A percentile compares a stretch with the other conserved stretches of the same genome.
Conservation (phyloP, 2,329 filamentous ascomycete species). For the Penicillium sp. region DNA sequence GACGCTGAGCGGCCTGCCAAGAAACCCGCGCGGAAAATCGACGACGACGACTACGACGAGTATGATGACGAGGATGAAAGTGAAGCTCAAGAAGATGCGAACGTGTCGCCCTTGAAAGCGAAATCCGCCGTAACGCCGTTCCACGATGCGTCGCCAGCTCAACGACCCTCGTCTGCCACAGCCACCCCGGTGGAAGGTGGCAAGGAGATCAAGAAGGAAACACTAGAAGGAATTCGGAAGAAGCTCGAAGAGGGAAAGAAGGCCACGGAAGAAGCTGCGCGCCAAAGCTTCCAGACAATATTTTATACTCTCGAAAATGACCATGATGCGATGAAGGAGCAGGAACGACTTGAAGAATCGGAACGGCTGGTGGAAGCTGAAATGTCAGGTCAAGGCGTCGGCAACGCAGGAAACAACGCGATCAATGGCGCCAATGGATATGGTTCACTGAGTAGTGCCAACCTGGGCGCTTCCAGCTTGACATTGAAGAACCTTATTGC, state of each 20-base stretch:
- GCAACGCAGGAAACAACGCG: slow-evolving; percentile 53
- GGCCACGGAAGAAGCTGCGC: slow-evolving; percentile 83
- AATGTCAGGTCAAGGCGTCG: slow-evolving; percentile 61
- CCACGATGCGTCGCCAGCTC: slow-evolving; percentile 64
- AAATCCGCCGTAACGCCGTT: slow-evolving; percentile 49
- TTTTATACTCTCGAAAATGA: slow-evolving; percentile 97
- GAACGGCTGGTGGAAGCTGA: slow-evolving; percentile 95
- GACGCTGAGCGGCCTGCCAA: slow-evolving; percentile 40
- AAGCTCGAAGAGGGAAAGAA: slow-evolving; percentile 88
- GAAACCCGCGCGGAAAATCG: slow-evolving; percentile 69
- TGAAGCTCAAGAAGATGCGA: slow-evolving; percentile 37
- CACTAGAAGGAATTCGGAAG: slow-evolving; percentile 84
- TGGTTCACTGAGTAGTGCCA: slow-evolving; percentile 86
- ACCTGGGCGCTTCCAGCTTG: slow-evolving; percentile 90
- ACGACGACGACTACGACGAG: slow-evolving; percentile 72
- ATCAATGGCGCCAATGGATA: slow-evolving; percentile 62
- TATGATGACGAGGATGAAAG: slow-evolving; percentile 61
- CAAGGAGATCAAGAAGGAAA: slow-evolving; percentile 56
- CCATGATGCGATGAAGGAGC: slow-evolving; percentile 92
- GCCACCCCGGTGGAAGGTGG: slow-evolving; percentile 59
- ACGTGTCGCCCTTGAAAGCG: slow-evolving; percentile 49
- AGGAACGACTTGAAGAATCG: slow-evolving; percentile 93
- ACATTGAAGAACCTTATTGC: slow-evolving; percentile 97
- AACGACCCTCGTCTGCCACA: slow-evolving; percentile 62
- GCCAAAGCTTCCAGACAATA: slow-evolving; percentile 84